phyloP scores from a whole-genome alignment of 805 yeast genomes.

The Wickerhamomyces xylosicus region DNA sequence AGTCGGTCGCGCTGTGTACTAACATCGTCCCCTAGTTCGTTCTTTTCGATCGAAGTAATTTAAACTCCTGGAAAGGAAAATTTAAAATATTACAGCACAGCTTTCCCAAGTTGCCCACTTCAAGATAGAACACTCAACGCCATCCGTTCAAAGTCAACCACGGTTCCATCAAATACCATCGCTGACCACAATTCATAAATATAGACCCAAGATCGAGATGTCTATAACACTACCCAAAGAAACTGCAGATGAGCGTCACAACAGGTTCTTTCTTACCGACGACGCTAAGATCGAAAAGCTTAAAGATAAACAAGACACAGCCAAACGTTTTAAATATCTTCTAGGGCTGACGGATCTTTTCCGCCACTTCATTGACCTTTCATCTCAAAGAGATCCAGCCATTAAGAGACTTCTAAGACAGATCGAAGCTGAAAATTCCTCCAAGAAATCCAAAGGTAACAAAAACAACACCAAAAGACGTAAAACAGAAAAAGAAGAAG shows the following conservation, averaged over 20 bases:
- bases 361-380: slow-evolving; percentile 76
- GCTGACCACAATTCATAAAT: neutral
- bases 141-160: too few species aligned
- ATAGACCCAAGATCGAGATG: neutral
- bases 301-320: slow-evolving; percentile 54
- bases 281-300: slow-evolving; percentile 51
- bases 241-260: slow-evolving; percentile 30
- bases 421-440: slow-evolving; percentile 37
- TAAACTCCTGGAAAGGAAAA: neutral
- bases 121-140: too few species aligned
- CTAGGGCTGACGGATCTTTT: slow-evolving; percentile 78
- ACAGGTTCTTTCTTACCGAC: slow-evolving; percentile 35
- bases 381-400: slow-evolving; percentile 68
- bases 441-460: slow-evolving; percentile 8
- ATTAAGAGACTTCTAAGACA: slow-evolving; percentile 52
- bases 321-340: slow-evolving; percentile 70
- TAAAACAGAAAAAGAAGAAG: slow-evolving; percentile 93
- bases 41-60: too few species aligned
- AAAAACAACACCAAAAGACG: slow-evolving; percentile 42
- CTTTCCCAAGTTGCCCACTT: too few species aligned
- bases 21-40: too few species aligned
- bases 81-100: too few species aligned
- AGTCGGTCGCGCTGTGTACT: too few species aligned
- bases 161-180: too few species aligned
- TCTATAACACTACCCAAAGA: slow-evolving; percentile 6